Evolutionary conservation across 257 asterid species (phyloP).

Genomic region (Solanum ossicruentum): DNA sequence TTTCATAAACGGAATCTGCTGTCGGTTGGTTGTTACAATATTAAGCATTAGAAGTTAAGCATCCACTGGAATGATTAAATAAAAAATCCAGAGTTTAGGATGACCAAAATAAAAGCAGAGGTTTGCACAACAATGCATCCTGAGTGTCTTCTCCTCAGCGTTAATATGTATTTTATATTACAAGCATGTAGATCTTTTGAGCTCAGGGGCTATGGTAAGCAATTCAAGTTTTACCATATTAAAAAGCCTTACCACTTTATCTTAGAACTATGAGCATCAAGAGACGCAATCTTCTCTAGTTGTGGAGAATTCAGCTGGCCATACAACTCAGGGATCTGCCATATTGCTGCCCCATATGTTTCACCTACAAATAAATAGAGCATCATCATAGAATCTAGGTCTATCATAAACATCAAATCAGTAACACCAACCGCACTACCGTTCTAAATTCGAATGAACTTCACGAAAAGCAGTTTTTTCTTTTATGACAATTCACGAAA

Average conservation of each 20-base stretch:
- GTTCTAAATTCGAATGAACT: not conserved
- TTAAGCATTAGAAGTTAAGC: not conserved
- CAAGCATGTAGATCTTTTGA: not conserved
- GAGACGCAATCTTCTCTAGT: conserved; percentile 68
- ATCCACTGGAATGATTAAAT: not conserved
- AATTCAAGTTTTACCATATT: not conserved
- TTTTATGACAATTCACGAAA: not conserved
- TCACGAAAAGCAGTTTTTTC: not conserved
- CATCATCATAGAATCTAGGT: not conserved
- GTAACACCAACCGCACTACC: not conserved
- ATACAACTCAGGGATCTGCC: conserved; percentile 96
- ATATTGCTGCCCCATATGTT: conserved; percentile 80
- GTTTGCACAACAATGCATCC: not conserved
- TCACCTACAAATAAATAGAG: conserved; percentile 41
- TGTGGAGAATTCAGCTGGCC: conserved; percentile 95
- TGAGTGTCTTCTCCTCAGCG: not conserved
- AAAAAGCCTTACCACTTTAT: conserved; percentile 53
- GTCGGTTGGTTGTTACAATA: not conserved
- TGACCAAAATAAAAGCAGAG: not conserved
- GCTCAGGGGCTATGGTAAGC: not conserved
- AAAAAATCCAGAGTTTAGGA: not conserved
- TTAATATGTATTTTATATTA: not conserved
- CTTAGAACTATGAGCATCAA: conserved; percentile 66
- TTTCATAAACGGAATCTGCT: not conserved
- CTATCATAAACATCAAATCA: not conserved